phyloP scores from a whole-genome alignment of 805 yeast genomes.

The Priceomyces melissophilus region DNA sequence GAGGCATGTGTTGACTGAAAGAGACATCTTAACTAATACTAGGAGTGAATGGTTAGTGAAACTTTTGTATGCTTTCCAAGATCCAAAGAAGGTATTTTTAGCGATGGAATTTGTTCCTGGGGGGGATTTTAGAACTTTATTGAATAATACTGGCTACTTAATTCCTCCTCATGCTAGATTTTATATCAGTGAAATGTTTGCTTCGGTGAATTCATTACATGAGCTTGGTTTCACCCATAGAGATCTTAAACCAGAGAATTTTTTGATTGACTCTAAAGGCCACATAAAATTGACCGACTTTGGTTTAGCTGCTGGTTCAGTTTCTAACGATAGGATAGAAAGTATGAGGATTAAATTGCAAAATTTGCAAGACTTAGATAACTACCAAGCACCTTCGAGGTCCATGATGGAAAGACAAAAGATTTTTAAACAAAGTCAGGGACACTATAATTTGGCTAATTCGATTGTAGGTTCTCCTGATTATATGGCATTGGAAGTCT shows the following conservation, averaged over 20 bases:
- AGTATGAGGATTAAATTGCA: constrained; percentile 73
- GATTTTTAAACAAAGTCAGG: constrained; percentile 76
- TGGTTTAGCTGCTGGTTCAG: constrained; percentile 95
- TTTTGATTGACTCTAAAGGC: constrained; percentile 83
- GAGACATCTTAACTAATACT: constrained; percentile 95
- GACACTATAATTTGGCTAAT: constrained; percentile 83
- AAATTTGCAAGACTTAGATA: constrained; percentile 67
- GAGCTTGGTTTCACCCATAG: constrained; percentile 95
- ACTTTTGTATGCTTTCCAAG: constrained; percentile 92
- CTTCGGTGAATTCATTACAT: constrained; percentile 89
- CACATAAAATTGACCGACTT: constrained; percentile 94
- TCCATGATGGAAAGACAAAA: constrained; percentile 84
- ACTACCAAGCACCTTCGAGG: constrained; percentile 61
- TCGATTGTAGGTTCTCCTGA: constrained; percentile 98
- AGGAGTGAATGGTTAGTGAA: constrained; percentile 95
- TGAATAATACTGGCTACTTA: constrained; percentile 88
- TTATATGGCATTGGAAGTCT: constrained; percentile 96
- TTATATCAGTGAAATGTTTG: constrained; percentile 94
- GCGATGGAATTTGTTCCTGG: constrained; percentile 99
- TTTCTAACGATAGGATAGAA: constrained; percentile 88
- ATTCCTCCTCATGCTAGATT: constrained; percentile 95
- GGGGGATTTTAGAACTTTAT: constrained; percentile 93
- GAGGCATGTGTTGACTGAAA: constrained; percentile 90
- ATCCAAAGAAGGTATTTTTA: constrained; percentile 78
- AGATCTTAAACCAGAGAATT: constrained; percentile 94